These are phyloP conservation scores for Salvia sclarea DNA, from an alignment of 305 asterid species.

Conservation along the genomic window DNA sequence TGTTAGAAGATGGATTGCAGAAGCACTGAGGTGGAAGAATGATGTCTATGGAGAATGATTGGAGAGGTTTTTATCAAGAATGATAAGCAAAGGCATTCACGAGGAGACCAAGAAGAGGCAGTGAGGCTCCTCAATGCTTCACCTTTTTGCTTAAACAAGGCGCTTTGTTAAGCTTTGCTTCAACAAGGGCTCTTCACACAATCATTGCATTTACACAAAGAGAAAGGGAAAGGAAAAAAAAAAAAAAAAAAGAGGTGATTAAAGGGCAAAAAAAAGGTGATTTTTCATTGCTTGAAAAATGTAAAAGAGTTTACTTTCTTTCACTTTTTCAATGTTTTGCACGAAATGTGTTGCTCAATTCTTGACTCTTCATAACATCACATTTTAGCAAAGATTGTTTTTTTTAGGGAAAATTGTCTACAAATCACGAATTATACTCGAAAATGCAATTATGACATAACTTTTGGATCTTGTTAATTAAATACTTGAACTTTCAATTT, in stretches of 20 bases:
- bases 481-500: no score
- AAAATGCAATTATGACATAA: no score
- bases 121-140: constrained; percentile 35
- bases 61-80: constrained; percentile 29
- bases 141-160: constrained; percentile 47
- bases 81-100: constrained; percentile 22
- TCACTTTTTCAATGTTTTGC: neutral
- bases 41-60: constrained; percentile 26
- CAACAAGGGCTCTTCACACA: constrained; percentile 53
- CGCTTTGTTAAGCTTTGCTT: constrained; percentile 57
- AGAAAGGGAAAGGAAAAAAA: no score
- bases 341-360: neutral
- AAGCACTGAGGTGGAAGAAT: constrained; percentile 36
- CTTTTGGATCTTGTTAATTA: no score
- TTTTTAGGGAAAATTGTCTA: no score
- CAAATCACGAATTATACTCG: no score
- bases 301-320: neutral
- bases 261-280: neutral
- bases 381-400: no score
- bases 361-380: neutral
- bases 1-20: constrained; percentile 24
- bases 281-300: neutral
- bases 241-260: no score
- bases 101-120: constrained; percentile 31
- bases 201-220: constrained; percentile 37